Percentiles rank a stretch among this genome's conserved stretches.
phyloP scores from a whole-genome alignment of 2,329 filamentous ascomycete species.

The Verticillium longisporum region DNA sequence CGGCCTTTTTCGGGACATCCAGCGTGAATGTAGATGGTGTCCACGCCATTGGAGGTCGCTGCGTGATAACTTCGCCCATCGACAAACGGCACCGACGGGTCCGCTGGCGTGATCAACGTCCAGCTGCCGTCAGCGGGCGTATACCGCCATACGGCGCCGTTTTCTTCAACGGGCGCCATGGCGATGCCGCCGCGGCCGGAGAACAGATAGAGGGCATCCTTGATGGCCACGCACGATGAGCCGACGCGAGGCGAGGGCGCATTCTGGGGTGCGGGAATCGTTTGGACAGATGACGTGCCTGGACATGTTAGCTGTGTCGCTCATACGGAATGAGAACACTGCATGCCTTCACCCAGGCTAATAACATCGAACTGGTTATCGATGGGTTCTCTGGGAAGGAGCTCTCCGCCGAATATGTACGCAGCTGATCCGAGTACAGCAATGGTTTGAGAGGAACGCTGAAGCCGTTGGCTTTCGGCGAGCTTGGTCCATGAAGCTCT shows the following conservation, averaged over 20 bases:
- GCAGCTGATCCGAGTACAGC: constrained; percentile 29
- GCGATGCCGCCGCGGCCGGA: constrained; percentile 54
- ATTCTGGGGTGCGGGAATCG: constrained; percentile 9
- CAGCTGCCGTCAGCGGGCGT: constrained; percentile 32
- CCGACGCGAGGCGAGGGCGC: constrained; percentile 51
- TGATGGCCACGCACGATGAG: constrained; percentile 36
- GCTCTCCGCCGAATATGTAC: constrained; percentile 45
- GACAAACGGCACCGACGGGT: constrained; percentile 30
- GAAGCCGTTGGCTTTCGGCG: constrained; percentile 23
- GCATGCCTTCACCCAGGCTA: constrained; percentile 13
- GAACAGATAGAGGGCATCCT: constrained; percentile 50
- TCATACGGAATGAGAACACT: neutral
- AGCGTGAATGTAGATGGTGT: constrained; percentile 51
- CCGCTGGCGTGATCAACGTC: constrained; percentile 33
- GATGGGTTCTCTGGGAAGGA: constrained; percentile 41
- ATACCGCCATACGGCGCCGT: constrained; percentile 51
- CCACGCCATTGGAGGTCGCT: constrained; percentile 25
- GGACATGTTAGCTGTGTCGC: neutral
- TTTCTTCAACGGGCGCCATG: constrained; percentile 54
- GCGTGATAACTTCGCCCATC: constrained; percentile 50
- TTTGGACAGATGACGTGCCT: constrained; percentile 4
- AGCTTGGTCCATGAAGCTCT: constrained; percentile 18
- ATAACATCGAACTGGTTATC: constrained; percentile 40
- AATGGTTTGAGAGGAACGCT: constrained; percentile 42
- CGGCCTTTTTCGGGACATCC: constrained; percentile 52